These are phyloP conservation scores for Trebouxia sp. DNA, from an alignment of 139 green algal genomes.

Conservation along the genomic window DNA sequence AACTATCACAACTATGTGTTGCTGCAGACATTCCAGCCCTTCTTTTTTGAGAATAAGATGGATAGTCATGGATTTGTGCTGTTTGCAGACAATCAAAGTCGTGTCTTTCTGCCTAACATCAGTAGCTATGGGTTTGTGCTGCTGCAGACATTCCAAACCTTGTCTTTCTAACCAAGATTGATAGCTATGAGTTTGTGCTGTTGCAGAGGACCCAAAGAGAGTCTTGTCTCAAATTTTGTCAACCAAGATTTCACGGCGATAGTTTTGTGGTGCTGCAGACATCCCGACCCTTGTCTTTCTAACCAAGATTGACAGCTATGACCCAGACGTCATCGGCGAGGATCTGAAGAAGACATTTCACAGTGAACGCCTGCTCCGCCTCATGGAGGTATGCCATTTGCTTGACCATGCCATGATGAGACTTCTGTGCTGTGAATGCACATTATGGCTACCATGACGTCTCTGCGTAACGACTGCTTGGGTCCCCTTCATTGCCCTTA, in stretches of 20 bases:
- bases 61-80: not conserved
- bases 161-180: too few relatives aligned
- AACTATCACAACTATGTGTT: too few relatives aligned
- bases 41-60: too few relatives aligned
- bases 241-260: not conserved
- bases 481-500: too few relatives aligned
- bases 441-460: not conserved
- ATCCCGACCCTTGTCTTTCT: slow-evolving; percentile 12
- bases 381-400: slow-evolving; percentile 11
- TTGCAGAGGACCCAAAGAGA: slow-evolving; percentile 1
- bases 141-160: too few relatives aligned
- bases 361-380: not conserved
- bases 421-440: slow-evolving; percentile 2
- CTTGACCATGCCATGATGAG: too few relatives aligned
- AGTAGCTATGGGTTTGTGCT: not conserved
- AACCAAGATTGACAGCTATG: slow-evolving; percentile 16
- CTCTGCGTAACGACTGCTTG: too few relatives aligned
- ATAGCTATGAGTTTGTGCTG: not conserved
- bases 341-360: slow-evolving; percentile 3
- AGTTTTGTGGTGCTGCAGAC: not conserved
- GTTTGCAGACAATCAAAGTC: slow-evolving; percentile 19
- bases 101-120: not conserved
- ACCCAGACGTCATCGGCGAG: slow-evolving; percentile 18
- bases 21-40: too few relatives aligned
- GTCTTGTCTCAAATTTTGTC: slow-evolving; percentile 5